These are phyloP conservation scores for Coemansia sp. DNA, from an alignment of 192 early-diverging fungal species.

Conservation along the genomic window DNA sequence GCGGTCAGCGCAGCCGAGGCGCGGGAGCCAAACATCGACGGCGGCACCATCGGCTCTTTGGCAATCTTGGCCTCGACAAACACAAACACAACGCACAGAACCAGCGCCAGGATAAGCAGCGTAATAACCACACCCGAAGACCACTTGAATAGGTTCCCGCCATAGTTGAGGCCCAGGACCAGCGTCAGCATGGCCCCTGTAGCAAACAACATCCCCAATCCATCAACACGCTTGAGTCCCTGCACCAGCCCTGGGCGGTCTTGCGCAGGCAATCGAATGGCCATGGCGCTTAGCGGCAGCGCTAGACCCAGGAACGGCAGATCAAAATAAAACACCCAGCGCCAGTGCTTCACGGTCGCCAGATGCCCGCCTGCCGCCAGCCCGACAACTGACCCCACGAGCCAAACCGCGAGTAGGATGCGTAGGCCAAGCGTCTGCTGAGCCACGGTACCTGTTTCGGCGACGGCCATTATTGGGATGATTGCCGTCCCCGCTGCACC, in stretches of 20 bases:
- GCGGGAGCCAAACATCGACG: constrained; percentile 51
- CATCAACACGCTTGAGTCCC: constrained; percentile 47
- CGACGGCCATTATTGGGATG: constrained; percentile 50
- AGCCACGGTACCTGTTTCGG: constrained; percentile 19
- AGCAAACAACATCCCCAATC: constrained; percentile 46
- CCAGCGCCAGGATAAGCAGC: constrained; percentile 47
- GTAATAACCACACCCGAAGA: constrained; percentile 53
- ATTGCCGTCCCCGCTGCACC: constrained; percentile 42
- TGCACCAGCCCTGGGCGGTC: background rate
- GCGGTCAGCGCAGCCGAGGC: constrained; percentile 12
- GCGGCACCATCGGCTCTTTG: constrained; percentile 22
- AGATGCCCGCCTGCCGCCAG: constrained; percentile 52
- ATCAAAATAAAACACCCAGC: constrained; percentile 51
- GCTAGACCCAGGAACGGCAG: constrained; percentile 24
- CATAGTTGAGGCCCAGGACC: constrained; percentile 54
- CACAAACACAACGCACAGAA: constrained; percentile 53
- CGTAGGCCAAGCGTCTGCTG: constrained; percentile 26
- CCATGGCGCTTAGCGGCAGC: constrained; percentile 25
- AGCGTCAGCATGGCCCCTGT: constrained; percentile 37
- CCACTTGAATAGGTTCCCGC: constrained; percentile 60
- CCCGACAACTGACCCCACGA: constrained; percentile 51
- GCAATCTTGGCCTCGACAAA: constrained; percentile 64
- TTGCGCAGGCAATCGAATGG: constrained; percentile 18
- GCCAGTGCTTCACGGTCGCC: constrained; percentile 31
- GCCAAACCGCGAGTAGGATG: constrained; percentile 23